These are phyloP conservation scores for Nepenthes alata DNA, from an alignment of 179 eudicot species.

Conservation along the genomic window DNA sequence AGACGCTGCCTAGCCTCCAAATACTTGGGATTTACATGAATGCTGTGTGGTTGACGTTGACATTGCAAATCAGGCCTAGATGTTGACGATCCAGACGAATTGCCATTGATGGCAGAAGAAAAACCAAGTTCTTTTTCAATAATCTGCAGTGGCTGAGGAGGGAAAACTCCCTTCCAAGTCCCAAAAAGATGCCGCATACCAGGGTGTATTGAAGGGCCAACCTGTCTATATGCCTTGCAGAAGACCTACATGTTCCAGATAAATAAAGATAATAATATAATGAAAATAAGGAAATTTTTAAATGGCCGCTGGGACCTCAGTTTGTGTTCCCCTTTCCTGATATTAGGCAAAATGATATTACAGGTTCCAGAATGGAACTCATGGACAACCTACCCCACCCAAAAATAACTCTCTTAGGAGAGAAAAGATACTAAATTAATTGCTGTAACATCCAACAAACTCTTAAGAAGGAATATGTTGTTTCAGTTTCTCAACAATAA, in stretches of 20 bases:
- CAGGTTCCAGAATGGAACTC: too few species aligned
- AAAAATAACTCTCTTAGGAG: too few species aligned
- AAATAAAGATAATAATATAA: slow-evolving; percentile 6
- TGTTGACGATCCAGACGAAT: slow-evolving; percentile 45
- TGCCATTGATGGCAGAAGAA: slow-evolving; percentile 45
- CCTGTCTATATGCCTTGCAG: slow-evolving; percentile 87
- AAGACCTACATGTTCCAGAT: slow-evolving; percentile 54
- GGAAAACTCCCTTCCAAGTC: slow-evolving; percentile 97
- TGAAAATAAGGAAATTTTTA: background rate
- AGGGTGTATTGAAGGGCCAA: slow-evolving; percentile 58
- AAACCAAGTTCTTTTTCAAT: slow-evolving; percentile 89
- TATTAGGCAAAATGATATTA: too few species aligned
- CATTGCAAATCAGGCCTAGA: slow-evolving; percentile 56
- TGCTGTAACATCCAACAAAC: too few species aligned
- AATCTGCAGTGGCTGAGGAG: slow-evolving; percentile 68
- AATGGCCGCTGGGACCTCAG: too few species aligned
- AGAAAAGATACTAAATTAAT: too few species aligned
- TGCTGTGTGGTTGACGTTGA: slow-evolving; percentile 65
- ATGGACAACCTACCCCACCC: too few species aligned
- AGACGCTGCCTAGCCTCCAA: slow-evolving; percentile 86
- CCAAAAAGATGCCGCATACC: slow-evolving; percentile 95
- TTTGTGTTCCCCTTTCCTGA: too few species aligned
- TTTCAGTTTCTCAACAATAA: too few species aligned
- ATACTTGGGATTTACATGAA: slow-evolving; percentile 95
- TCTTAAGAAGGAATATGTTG: too few species aligned